Evolutionary conservation across 2,329 filamentous ascomycete species (phyloP), one percentile per base, ranked within the genome.

Genomic region (Neofusicoccum kwambonambiense): DNA sequence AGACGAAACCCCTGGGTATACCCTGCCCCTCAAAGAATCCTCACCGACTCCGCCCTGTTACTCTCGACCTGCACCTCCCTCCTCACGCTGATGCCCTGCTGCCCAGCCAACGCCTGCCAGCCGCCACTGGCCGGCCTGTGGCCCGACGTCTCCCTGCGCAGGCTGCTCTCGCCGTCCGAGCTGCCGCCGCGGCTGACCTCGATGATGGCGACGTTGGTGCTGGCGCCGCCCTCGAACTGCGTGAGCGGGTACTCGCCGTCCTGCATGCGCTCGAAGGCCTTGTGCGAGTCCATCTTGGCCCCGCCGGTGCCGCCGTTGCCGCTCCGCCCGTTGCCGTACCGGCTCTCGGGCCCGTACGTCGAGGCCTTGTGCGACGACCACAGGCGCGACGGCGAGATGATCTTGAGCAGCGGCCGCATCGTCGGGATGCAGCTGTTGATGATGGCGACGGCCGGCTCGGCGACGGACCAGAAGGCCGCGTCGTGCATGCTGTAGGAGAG

Each of bases 361-460:
- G n/a, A 17, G 12, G n/a, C 15, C 4, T 42, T 42, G 34, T 42
- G 27, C 3, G 47, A 31, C 22, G 47, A 50, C 47, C 47, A 50
- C 3, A 50, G 47, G 47, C 47, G 47, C 22, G 27, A 50, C 12
- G 47, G 47, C 3, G 47, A 50, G 47, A 35, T 19, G 27, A 50
- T 12, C 47, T 50, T 50, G 3, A 81, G 69, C 7, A 82, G 71
- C 5, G 79, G 78, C 0, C 78, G 75, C 37, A 81, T 70, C 15
- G 79, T 72, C 0, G 79, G 78, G 19, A 81, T 70, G 62, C 77
- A 81, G n/a, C 77, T 75, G 12, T 78, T 68, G 7, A 74, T 74
- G 11, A 81, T 73, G 41, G 73, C 78, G 34, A 81, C 70, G 52
- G 70, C 76, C 17, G 77, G 78, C 67, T 81, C 79, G 17, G 79